Base-by-base conservation (phyloP, 352 stramenopile species). In the Pythium sukuiense region DNA sequence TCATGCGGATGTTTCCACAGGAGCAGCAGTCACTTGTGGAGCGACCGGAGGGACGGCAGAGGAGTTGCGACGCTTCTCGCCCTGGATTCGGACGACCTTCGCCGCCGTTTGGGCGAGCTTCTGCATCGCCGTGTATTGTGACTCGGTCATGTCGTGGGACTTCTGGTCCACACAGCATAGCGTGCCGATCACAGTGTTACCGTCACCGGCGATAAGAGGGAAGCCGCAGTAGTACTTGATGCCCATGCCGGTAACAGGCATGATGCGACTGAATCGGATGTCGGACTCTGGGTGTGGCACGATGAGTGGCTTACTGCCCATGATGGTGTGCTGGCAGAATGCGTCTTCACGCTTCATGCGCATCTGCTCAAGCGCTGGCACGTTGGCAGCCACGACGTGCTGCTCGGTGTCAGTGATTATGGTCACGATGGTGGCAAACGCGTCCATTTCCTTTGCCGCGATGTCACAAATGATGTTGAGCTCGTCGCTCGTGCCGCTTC, bases 181-280 rank as follows among this genome's bases (percentile, higher is more conserved):
- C 16, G 76, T 79, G 8, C 82, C 84, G 56, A 92, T 85, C 37
- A 88, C 68, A 5, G 54, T 61, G 14, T 61, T 61, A 30, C 63
- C 55, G 20, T 59, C 65, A 1, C 50, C 64, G 0, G 52, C 69
- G 5, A 84, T 33, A 9, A 93, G 59, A 20, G 85, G 85, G 32
- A 91, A 90, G 1, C 85, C 85, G 63, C 77, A 89, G 78, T 93
- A 91, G 65, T 88, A 93, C 58, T 76, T 79, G 33, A 85, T 66
- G 5, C 69, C 69, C 59, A 81, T 76, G 35, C 57, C 61, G 24
- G n/a, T 58, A 55, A 67, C 67, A 0, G 73, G 67, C 33, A 59
- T 50, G 20, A 69, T 67, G 18, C 80, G 68, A 46, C 76, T 72
- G 41, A 93, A 93, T 14, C 84, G 84, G 50, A 91, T 76, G 65